These are phyloP conservation scores for Phialocephala subalpina DNA, from an alignment of 2,329 filamentous ascomycete species.

Conservation along the genomic window DNA sequence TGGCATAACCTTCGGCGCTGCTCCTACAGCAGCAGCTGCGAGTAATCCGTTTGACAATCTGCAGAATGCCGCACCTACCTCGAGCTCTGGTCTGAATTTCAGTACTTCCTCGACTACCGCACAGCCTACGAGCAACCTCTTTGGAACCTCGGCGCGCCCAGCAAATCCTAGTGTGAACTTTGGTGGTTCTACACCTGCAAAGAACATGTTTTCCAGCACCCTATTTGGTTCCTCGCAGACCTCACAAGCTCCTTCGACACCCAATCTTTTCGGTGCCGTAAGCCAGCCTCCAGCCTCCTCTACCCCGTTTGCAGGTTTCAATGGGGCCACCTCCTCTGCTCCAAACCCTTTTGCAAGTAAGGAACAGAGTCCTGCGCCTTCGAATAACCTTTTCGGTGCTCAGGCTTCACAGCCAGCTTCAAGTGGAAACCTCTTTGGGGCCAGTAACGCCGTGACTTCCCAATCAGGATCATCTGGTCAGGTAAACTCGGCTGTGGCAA, in stretches of 20 bases:
- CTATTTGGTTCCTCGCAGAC: neutral
- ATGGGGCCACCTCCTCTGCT: neutral
- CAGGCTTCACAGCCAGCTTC: conserved; percentile 9
- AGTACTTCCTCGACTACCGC: conserved; percentile 3
- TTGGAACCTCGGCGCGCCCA: conserved; percentile 2
- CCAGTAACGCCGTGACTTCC: conserved; percentile 2
- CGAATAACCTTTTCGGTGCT: neutral
- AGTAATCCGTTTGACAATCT: conserved; percentile 8
- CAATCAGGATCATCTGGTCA: neutral
- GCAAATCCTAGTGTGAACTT: neutral
- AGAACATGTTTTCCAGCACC: neutral
- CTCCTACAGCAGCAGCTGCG: conserved; percentile 7
- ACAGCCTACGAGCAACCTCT: conserved; percentile 18
- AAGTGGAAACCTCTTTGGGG: conserved; percentile 26
- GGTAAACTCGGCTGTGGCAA: neutral
- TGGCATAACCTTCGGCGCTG: conserved; percentile 15
- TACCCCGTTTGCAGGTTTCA: conserved; percentile 9
- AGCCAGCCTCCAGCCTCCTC: neutral
- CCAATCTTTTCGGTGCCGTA: neutral
- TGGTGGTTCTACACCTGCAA: neutral
- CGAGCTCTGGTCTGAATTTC: conserved; percentile 13
- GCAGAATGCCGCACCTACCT: conserved; percentile 5
- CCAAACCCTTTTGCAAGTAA: neutral
- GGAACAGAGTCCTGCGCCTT: neutral
- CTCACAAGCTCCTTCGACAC: conserved; percentile 5